A percentile compares a stretch with the other conserved stretches of the same genome.
Conservation (phyloP, 768 basidiomycete species). For the Leucocoprinus birnbaumii region DNA sequence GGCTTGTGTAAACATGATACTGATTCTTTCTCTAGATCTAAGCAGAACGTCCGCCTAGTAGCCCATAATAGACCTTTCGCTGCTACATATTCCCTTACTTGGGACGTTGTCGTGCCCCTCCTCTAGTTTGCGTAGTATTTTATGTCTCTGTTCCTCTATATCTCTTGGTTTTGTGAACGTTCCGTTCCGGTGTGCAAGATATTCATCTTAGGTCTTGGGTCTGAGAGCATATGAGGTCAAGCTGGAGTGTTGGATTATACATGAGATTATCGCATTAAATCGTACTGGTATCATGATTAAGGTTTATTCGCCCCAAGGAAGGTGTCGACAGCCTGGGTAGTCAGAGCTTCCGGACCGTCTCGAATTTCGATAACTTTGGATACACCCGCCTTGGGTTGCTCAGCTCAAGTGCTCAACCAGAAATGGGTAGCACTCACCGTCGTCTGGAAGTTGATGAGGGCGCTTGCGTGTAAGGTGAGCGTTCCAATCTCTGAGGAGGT, state of each 20-base stretch:
- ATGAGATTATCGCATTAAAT: too few species aligned
- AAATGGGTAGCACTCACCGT: conserved; percentile 45
- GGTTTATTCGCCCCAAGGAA: conserved; percentile 28
- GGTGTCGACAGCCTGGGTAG: conserved; percentile 66
- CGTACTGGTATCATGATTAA: neutral
- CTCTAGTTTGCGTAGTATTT: conserved; percentile 12
- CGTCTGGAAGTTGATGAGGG: conserved; percentile 73
- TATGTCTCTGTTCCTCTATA: conserved; percentile 5
- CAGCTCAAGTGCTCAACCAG: too few species aligned
- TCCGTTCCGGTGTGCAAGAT: neutral
- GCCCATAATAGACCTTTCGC: conserved; percentile 1
- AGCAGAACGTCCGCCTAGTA: conserved; percentile 12
- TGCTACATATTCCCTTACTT: conserved; percentile 10
- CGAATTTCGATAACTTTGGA: conserved; percentile 79
- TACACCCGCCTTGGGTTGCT: conserved; percentile 76
- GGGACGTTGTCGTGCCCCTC: conserved; percentile 8
- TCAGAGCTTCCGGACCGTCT: conserved; percentile 81
- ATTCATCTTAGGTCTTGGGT: too few species aligned
- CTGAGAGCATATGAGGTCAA: too few species aligned
- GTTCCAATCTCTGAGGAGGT: conserved; percentile 71
- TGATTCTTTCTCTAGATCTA: conserved; percentile 31
- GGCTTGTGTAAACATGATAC: neutral
- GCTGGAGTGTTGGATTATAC: neutral
- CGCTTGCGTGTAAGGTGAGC: conserved; percentile 81
- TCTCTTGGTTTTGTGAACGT: neutral